Evolutionary conservation across 768 basidiomycete genomes (phyloP).

Genomic region (Astraeus odoratus): DNA sequence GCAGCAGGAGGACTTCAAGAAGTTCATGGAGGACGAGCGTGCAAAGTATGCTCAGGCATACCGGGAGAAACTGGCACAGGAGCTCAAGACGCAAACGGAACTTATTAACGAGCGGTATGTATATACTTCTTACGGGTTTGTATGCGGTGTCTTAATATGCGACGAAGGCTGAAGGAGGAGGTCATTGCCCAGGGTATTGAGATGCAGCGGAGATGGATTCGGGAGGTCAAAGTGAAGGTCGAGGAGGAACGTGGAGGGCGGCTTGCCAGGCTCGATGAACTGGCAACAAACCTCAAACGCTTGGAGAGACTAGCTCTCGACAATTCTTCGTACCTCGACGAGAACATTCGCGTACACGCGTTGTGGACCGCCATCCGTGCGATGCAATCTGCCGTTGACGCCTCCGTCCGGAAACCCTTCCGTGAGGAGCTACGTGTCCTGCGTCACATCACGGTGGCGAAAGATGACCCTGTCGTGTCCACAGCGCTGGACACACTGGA

Average conservation of each 20-base stretch:
- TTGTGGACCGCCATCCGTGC: constrained; percentile 92
- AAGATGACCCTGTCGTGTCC: constrained; percentile 61
- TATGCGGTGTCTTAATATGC: neutral
- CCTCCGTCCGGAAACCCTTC: constrained; percentile 73
- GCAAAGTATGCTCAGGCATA: constrained; percentile 67
- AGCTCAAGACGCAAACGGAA: constrained; percentile 83
- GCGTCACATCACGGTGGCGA: constrained; percentile 62
- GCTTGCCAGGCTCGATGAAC: constrained; percentile 89
- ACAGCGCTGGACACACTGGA: constrained; percentile 68
- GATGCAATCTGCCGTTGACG: constrained; percentile 57
- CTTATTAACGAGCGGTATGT: constrained; percentile 89
- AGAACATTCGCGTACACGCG: constrained; percentile 86
- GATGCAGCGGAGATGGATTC: constrained; percentile 93
- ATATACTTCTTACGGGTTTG: neutral
- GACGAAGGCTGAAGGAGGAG: constrained; percentile 80
- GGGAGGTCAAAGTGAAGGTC: constrained; percentile 91
- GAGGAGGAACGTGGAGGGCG: constrained; percentile 96
- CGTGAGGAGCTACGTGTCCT: constrained; percentile 83
- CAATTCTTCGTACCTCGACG: constrained; percentile 85
- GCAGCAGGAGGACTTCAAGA: constrained; percentile 82
- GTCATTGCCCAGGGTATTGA: constrained; percentile 96
- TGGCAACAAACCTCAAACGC: constrained; percentile 83
- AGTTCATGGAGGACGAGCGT: constrained; percentile 74
- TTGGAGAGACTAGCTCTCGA: constrained; percentile 88
- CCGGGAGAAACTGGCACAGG: constrained; percentile 77